Evolutionary conservation across 345 rosid genomes (phyloP), one percentile per base, ranked within the genome.

Genomic region (Gossypium longicalyx): DNA sequence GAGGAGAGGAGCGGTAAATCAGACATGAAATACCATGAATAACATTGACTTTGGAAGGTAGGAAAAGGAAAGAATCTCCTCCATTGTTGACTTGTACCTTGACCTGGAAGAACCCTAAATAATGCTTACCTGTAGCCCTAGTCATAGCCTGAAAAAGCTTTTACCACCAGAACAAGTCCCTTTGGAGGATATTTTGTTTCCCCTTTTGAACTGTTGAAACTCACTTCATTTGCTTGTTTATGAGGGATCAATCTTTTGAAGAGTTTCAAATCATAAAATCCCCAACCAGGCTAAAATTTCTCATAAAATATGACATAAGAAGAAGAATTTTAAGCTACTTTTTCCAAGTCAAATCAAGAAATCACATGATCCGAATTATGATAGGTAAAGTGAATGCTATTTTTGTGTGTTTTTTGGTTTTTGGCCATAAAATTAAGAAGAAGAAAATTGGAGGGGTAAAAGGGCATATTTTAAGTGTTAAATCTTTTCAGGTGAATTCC

Each of bases 61-160:
- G 25, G 52, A 52, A 57, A 58, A 43, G 11, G 47, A 17, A 17
- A 17, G 17, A 65, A 67, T 65, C 62, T 58, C 67, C 62, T 51
- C 67, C 52, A 53, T 54, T 74, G 25, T 77, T 53, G 52, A 59
- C 38, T 70, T 49, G 75, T 16, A 56, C 34, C 63, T 22, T 64
- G 60, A 62, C 70, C 71, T 43, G 47, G 49, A 78, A 74, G 79
- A 80, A 73, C 83, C 82, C 80, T 80, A 76, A 53, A 34, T 29
- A 29, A 67, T 12, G 27, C 75, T 80, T 64, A 56, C 59, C 60
- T 61, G 53, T 25, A 60, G 80, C 82, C 81, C 74, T 77, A 64
- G 76, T 38, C 52, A 51, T 52, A 43, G 49, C 47, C 43, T 13
- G 7, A 71, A 56, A 56, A 34, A 59, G 52, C 64, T 41, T 54